Conservation (phyloP, 495 filamentous ascomycete species). For the Penicillium angulare region DNA sequence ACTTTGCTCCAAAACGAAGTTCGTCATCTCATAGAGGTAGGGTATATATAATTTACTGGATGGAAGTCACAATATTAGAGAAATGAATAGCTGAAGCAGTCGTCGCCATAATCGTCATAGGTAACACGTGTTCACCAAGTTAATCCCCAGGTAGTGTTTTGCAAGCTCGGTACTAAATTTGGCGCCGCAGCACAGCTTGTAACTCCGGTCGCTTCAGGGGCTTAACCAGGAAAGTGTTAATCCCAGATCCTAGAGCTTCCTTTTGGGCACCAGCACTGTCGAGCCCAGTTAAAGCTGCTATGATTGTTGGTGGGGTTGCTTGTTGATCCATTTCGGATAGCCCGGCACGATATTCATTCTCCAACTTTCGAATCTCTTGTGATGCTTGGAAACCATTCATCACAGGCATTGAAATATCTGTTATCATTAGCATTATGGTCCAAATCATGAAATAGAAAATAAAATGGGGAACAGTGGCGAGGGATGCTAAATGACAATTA, state of each 20-base stretch:
- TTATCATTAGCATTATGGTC: neutral
- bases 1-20: too few relatives aligned
- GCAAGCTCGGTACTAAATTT: too few relatives aligned
- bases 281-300: slow-evolving; percentile 37
- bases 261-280: slow-evolving; percentile 24
- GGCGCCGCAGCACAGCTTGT: neutral
- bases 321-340: neutral
- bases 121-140: too few relatives aligned
- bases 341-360: slow-evolving; percentile 13
- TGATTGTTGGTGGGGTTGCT: slow-evolving; percentile 7
- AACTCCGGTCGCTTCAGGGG: slow-evolving; percentile 11
- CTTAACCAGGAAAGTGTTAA: slow-evolving; percentile 37
- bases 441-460: too few relatives aligned
- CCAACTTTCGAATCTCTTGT: slow-evolving; percentile 44
- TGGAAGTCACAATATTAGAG: too few relatives aligned
- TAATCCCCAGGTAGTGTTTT: too few relatives aligned
- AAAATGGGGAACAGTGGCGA: too few relatives aligned
- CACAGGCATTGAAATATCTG: slow-evolving; percentile 57
- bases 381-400: slow-evolving; percentile 57
- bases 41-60: too few relatives aligned
- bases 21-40: too few relatives aligned
- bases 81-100: too few relatives aligned
- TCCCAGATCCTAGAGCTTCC: slow-evolving; percentile 31
- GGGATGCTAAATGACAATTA: too few relatives aligned
- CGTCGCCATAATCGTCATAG: too few relatives aligned